Evolutionary conservation across 148 eudicot species (phyloP), one percentile per base, ranked within the genome.

Genomic region (Vaccinium vitisidaea): DNA sequence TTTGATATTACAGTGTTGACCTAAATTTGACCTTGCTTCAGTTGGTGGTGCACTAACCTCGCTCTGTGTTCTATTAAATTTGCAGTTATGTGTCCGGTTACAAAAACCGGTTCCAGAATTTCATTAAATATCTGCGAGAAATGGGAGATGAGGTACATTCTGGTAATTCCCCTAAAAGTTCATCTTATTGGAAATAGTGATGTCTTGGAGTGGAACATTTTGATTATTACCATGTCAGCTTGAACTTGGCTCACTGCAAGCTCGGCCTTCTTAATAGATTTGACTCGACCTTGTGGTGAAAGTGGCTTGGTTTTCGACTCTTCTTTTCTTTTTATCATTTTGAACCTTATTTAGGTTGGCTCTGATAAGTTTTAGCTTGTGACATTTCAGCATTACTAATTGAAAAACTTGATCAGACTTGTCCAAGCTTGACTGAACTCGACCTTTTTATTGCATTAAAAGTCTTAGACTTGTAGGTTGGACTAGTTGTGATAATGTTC

Each of bases 111-210:
- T 96, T 96, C 91, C 99, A 96, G 89, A 96, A 96, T 87, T 96
- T 96, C 56, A 96, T 96, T 65, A 94, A 77, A 80, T 92, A 96
- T 88, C 91, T 96, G 30, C 94, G 99, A n/a, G 99, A 96, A 91
- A 94, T 96, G 99, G 99, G 99, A 23, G 99, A 96, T 85, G 99
- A 96, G 98, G 99, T 96, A 96, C 61, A 21, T 84, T 85, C 52
- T 84, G 15, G 54, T 19, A 69, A 69, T 69, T 69, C 27, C 43
- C 27, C 18, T 30, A 27, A 3, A 30, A 13, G 74, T 69, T 27
- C 18, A 6, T 58, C 23, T 46, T 4, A 52, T 21, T 77, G 30
- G 14, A 25, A 39, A 0, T 65, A 55, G 6, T 85, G 75, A 81
- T 48, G 39, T 21, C 39, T 65, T 16, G 30, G 71, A 59, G 65